Evolutionary conservation across 2,329 filamentous ascomycete genomes (phyloP), one percentile per base, ranked within the genome.

Genomic region (Claviceps monticola): DNA sequence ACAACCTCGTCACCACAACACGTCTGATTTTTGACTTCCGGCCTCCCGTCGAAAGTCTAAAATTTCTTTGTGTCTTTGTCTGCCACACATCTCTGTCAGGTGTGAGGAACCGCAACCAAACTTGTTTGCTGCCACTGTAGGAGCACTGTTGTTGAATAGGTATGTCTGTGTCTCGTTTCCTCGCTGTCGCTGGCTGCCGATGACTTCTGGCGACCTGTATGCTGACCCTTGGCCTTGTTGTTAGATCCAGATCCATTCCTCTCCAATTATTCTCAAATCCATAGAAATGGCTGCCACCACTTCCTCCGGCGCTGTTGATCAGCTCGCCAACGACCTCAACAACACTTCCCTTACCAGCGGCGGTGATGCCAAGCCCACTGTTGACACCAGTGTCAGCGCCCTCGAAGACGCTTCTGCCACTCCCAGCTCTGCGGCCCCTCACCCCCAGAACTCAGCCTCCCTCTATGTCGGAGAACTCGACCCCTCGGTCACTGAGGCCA

Each of bases 401-500:
- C 69, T 69, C 50, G 68, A 69, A 60, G 79, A 82, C 68, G 76
- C 76, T 58, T 81, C 84, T 63, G 80, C 83, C 58, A 86, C 86
- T 55, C 84, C 85, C 60, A 81, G 74, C 72, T 84, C 88, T 55
- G 83, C 88, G 60, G 80, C 80, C 62, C 79, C 75, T 60, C 86
- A 86, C 68, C 86, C 90, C 66, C 87, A 88, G 69, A 91, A 94
- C 71, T 97, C 93, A 50, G 93, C 93, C 58, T 98, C 93, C 54
- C 88, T 98, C 69, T 98, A 98, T 71, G 93, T 98, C 61, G 93
- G 93, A 71, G 93, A 98, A 78, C 88, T 98, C 64, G 93, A 98
- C 71, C 83, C 88, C 62, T 93, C 88, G 56, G 93, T 98, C 70
- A 98, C 93, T 59, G 93, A 98, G 80, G 93, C 93, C 62, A 98